A percentile compares a stretch with the other conserved stretches of the same genome.
phyloP scores from a whole-genome alignment of 108 stramenopile species.

The Ochromonas danica region DNA sequence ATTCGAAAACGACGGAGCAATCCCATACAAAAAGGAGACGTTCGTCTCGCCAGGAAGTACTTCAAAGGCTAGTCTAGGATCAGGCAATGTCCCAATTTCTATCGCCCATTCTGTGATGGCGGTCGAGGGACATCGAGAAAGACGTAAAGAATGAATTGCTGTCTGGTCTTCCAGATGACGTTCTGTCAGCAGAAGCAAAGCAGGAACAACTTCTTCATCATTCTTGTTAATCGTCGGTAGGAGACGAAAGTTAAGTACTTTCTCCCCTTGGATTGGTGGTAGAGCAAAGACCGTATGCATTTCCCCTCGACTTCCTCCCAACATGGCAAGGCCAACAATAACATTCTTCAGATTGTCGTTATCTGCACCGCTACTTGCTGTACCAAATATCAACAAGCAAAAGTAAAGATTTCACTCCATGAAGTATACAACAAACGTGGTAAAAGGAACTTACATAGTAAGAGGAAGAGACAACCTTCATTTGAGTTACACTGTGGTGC shows the following conservation, averaged over 20 bases:
- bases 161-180: background rate
- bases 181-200: background rate
- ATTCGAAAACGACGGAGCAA: too few species aligned
- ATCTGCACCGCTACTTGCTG: background rate
- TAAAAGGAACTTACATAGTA: background rate
- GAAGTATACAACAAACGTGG: too few species aligned
- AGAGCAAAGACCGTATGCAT: slow-evolving; percentile 1
- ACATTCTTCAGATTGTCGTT: slow-evolving; percentile 23
- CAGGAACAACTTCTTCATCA: background rate
- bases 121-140: background rate
- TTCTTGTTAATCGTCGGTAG: background rate
- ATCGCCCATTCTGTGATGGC: background rate
- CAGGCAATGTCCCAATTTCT: slow-evolving; percentile 27
- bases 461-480: background rate
- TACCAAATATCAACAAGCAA: background rate
- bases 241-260: background rate
- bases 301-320: background rate
- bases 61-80: background rate
- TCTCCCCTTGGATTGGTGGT: slow-evolving; percentile 4
- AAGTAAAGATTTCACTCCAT: too few species aligned
- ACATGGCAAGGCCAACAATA: background rate
- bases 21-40: too few species aligned
- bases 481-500: background rate
- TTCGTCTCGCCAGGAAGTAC: slow-evolving; percentile 4
- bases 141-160: background rate